Evolutionary conservation across 2,329 filamentous ascomycete species (phyloP).

Genomic region (Colletotrichum sp.): DNA sequence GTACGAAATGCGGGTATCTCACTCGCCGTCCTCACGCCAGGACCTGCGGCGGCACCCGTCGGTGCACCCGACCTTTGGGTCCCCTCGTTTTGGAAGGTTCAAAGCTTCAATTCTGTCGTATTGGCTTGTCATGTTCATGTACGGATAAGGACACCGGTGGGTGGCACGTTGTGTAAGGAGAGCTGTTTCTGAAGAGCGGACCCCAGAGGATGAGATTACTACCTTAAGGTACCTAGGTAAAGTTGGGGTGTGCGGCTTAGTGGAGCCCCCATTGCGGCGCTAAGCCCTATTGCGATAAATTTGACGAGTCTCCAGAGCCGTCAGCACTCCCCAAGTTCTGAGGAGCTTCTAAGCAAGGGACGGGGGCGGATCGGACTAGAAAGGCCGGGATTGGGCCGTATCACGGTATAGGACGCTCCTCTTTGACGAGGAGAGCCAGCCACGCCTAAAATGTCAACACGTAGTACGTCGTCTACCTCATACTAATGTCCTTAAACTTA

Average conservation of each 20-base stretch:
- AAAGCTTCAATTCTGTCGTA: background rate
- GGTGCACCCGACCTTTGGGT: background rate
- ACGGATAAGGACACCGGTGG: background rate
- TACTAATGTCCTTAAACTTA: background rate
- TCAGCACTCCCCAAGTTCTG: background rate
- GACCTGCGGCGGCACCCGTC: background rate
- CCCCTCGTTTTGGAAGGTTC: background rate
- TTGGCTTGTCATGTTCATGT: background rate
- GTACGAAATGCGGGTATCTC: background rate
- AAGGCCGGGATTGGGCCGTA: background rate
- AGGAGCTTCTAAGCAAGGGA: background rate
- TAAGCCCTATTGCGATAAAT: conserved; percentile 43
- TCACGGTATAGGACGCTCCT: background rate
- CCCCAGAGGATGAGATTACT: background rate
- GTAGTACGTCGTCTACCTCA: background rate
- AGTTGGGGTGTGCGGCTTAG: background rate
- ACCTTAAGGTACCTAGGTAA: too few species aligned
- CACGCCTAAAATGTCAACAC: background rate
- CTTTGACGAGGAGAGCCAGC: background rate
- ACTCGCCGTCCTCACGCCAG: background rate
- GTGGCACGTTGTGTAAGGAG: background rate
- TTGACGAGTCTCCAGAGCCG: conserved; percentile 34
- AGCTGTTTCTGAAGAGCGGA: background rate
- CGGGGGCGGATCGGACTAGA: background rate
- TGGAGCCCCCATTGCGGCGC: conserved; percentile 24